Base-by-base conservation (phyloP, 2,329 filamentous ascomycete species). In the Xylaria multiplex region DNA sequence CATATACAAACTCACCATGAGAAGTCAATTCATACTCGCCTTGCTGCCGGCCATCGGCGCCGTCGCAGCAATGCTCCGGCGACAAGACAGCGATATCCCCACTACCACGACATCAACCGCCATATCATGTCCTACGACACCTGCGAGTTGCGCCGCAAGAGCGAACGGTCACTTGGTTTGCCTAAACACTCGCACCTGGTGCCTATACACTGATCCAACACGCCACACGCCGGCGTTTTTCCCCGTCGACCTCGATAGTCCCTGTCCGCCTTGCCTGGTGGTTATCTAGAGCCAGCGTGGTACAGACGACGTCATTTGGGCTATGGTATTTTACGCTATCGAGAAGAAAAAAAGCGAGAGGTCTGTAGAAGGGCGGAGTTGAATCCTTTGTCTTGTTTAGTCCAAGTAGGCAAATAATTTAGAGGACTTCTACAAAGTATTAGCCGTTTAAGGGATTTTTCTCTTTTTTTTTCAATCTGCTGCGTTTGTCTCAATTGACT, bases 141-240 rank as follows among this genome's bases (percentile, higher is more conserved):
- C 69, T 9, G 50, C 46, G 11, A 54, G 63, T 43, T 71, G 69
- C 24, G 60, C 63, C 27, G 19, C 59, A 3, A 66, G 14, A 19
- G 13, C 62, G 8, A 58, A 66, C 58, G 69, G 69, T 0, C 62
- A 62, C 50, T 22, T 69, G 22, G 27, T 71, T 58, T 69, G 69
- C 52, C 69, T 71, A 32, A 64, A 67, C n/a, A n/a, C 60, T 13
- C 62, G 59, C 57, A 69, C 67, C 6, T 71, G 67, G 69, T 71
- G 69, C 50, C 6, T 55, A 40, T 71, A 71, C 58, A 68, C 58
- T 11, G 69, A 69, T 30, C 14, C 64, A 27, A 50, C 65, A 5
- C 65, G 60, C 35, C 42, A 45, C 6, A 69, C 67, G 49, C 69
- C 69, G 14, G 69, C 65, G 3, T 69, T 66, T 42, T 69, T 61